Base-by-base conservation (phyloP, 169 alveolate species). In the Plasmodium yoelii region DNA sequence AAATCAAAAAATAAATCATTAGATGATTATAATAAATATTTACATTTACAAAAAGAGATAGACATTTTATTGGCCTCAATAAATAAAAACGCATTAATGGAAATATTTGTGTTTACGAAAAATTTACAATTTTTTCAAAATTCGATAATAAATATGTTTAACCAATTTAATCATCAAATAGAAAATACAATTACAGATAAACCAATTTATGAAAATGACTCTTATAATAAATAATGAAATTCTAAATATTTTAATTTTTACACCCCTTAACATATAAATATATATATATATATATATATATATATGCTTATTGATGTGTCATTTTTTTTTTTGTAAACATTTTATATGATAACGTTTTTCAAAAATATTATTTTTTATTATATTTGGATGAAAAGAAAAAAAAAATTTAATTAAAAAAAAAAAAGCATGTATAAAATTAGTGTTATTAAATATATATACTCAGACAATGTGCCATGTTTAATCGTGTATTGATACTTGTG, bases 31-130 rank as follows among this genome's bases (percentile, higher is more conserved):
- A 18, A 75, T 42, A 75, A 75, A 63, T 49, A 61, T 63, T 44
- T 75, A 75, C 22, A n/a, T 55, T 24, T 75, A 75, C 88, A 75
- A 63, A 75, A 61, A 46, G 88, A 75, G 13, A 60, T 75, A 19
- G 47, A 75, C 56, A 44, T 15, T 15, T 67, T 75, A 9, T 55
- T 75, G n/a, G 15, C 46, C 13, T 60, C 68, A 8, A 63, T 75
- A 60, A 75, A 39, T 63, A 75, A 75, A 7, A 75, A 63, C 8
- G 74, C 88, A 18, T 39, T 75, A 55, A 75, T 55, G 5, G 88
- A 75, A 39, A 51, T 75, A 12, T 75, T 47, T 56, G 74, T 75
- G 10, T 19, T 75, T n/a, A 28, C 69, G 7, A n/a, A 75, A 63
- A 75, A 75, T 75, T 60, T 67, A 13, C 19, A 24, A 63, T 57